phyloP scores from a whole-genome alignment of 352 stramenopile species.

The Pythium brachiatum region DNA sequence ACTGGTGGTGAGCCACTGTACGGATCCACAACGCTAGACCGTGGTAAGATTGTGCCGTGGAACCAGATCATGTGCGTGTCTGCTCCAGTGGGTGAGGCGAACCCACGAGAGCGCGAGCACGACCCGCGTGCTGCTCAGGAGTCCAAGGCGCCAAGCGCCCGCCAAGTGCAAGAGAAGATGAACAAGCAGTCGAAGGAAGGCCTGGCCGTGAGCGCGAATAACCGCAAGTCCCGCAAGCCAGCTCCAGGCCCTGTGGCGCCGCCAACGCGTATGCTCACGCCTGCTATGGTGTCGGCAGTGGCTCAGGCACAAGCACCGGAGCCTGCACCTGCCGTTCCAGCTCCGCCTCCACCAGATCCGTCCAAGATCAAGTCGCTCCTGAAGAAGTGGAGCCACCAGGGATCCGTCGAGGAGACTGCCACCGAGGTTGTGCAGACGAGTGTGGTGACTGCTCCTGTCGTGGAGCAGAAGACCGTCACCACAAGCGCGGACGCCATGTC shows the following conservation, averaged over 20 bases:
- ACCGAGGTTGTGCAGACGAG: background rate
- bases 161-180: constrained; percentile 12
- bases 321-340: constrained; percentile 16
- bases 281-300: constrained; percentile 7
- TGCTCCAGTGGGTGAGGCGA: constrained; percentile 30
- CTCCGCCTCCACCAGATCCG: constrained; percentile 34
- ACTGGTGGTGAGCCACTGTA: constrained; percentile 96
- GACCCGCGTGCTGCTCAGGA: background rate
- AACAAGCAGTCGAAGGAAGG: constrained; percentile 6
- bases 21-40: constrained; percentile 92
- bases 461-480: background rate
- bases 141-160: background rate
- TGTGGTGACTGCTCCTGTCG: background rate
- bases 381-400: constrained; percentile 55
- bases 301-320: background rate
- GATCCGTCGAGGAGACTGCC: background rate
- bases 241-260: constrained; percentile 2
- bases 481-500: constrained; percentile 24
- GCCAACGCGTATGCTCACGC: constrained; percentile 13
- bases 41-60: constrained; percentile 95
- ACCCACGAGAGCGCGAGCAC: constrained; percentile 14
- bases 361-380: constrained; percentile 66
- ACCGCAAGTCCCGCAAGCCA: constrained; percentile 19
- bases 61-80: constrained; percentile 80
- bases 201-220: constrained; percentile 20